Conservation (phyloP, 108 stramenopile species). For the Fragilaria crotonensis region DNA sequence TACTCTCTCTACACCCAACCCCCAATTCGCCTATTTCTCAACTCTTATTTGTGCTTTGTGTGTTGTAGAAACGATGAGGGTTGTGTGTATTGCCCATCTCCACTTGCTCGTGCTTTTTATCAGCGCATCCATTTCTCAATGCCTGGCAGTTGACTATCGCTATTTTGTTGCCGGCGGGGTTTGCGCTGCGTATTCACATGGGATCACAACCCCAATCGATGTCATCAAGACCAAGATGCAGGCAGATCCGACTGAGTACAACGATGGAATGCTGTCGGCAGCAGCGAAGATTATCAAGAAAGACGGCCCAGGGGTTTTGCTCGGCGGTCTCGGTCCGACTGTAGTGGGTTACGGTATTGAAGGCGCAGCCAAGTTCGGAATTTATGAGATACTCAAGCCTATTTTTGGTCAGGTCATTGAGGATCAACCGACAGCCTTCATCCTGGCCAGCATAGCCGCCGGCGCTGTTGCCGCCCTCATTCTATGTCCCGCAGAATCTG, state of each 20-base stretch:
- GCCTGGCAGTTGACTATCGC: constrained; percentile 5
- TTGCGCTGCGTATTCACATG: constrained; percentile 62
- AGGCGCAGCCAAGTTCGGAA: constrained; percentile 87
- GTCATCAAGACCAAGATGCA: constrained; percentile 82
- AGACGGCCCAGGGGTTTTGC: constrained; percentile 58
- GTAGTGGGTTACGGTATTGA: constrained; percentile 87
- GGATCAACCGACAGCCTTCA: constrained; percentile 14
- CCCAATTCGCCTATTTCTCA: no score
- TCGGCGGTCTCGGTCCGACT: constrained; percentile 80
- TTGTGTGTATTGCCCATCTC: no score
- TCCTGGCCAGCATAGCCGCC: constrained; percentile 73
- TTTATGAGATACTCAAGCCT: constrained; percentile 89
- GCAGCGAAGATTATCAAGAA: constrained; percentile 49
- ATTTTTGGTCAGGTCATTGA: constrained; percentile 37
- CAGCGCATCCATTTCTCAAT: background rate
- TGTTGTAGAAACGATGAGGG: no score
- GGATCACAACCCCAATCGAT: constrained; percentile 35
- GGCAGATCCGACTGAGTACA: constrained; percentile 58
- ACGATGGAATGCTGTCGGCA: constrained; percentile 38
- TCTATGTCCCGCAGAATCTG: constrained; percentile 86
- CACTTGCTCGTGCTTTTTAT: background rate
- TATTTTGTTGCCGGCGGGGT: constrained; percentile 64
- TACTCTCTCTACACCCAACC: no score
- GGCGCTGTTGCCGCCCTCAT: constrained; percentile 84
- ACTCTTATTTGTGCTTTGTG: no score